phyloP scores from a whole-genome alignment of 768 basidiomycete species.

The Kwoniella sp. region DNA sequence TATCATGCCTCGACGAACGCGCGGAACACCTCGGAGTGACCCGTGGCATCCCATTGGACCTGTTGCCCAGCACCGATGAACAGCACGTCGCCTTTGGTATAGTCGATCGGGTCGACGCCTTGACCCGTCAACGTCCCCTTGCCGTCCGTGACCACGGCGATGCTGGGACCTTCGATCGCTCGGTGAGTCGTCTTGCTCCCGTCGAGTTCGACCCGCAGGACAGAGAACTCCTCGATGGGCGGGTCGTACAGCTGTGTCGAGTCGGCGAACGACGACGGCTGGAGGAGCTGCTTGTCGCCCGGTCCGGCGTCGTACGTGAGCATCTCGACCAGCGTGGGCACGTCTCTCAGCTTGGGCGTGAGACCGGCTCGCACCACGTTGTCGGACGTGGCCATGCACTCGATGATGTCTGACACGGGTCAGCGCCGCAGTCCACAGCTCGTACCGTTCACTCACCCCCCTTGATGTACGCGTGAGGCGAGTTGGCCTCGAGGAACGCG shows the following conservation, averaged over 20 bases:
- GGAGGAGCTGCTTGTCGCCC: conserved; percentile 66
- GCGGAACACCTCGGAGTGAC: conserved; percentile 58
- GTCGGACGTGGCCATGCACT: conserved; percentile 65
- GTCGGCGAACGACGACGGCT: conserved; percentile 56
- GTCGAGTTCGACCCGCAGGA: conserved; percentile 61
- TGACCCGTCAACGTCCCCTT: conserved; percentile 50
- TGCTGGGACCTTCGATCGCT: conserved; percentile 73
- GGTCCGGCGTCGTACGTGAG: conserved; percentile 77
- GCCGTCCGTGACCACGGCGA: conserved; percentile 72
- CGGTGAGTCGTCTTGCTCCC: conserved; percentile 59
- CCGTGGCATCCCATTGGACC: conserved; percentile 55
- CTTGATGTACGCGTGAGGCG: conserved; percentile 92
- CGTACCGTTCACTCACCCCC: conserved; percentile 62
- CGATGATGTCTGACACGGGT: conserved; percentile 72
- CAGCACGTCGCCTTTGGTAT: conserved; percentile 67
- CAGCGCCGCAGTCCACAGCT: not conserved
- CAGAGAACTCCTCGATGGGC: conserved; percentile 88
- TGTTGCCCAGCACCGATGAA: conserved; percentile 72
- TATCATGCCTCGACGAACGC: conserved; percentile 58
- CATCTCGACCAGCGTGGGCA: conserved; percentile 78
- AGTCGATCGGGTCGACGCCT: conserved; percentile 48
- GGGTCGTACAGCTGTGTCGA: conserved; percentile 68
- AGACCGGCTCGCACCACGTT: conserved; percentile 98
- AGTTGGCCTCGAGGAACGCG: conserved; percentile 90
- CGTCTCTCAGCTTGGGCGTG: conserved; percentile 92